Base-by-base conservation (phyloP, 2,329 filamentous ascomycete species). In the Xylaria sp. region DNA sequence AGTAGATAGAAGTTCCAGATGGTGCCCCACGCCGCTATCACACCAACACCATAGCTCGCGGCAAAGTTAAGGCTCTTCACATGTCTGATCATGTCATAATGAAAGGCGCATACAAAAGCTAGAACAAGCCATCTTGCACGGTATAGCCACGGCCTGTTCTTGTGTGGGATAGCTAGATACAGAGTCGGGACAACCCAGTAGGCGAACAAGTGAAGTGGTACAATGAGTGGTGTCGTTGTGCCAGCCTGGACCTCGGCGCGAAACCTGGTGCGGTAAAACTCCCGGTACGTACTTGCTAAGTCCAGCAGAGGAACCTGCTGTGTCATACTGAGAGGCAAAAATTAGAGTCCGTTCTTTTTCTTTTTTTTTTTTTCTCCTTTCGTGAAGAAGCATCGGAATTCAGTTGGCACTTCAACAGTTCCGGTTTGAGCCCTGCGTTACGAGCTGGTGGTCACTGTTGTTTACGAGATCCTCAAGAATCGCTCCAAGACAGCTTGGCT, bases 91-190 rank as follows among this genome's bases (percentile, higher is more conserved):
- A 83, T 73, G 52, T 81, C 67, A 31, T 76, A 47, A 66, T 87
- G 80, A 63, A 84, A 81, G 17, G 68, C 70, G 31, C 80, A 57
- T 35, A 83, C 75, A 8, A 77, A 69, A 7, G 75, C 78, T 57
- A 84, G 74, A 19, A 88, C 77, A 12, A 80, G 73, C 80, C 83
- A 87, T 45, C 81, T 75, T 33, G 79, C 78, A 8, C 69, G 75
- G 67, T 84, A 84, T 11, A 87, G 67, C 81, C 82, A 84, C 4
- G 80, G 80, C 8, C 80, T 77, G 1, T 76, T 74, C 33, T 73
- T 77, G 68, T 89, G 85, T 1, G 85, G 84, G 62, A 89, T 78
- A 51, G 81, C 75, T 14, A 89, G 79, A 73, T 87, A 89, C 3
- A 85, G 65, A 0, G 81, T 72, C 0, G 84, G 83, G 2, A 89